Base-by-base conservation (phyloP, 352 stramenopile genomes). In the Globisporangium echinulatum region DNA sequence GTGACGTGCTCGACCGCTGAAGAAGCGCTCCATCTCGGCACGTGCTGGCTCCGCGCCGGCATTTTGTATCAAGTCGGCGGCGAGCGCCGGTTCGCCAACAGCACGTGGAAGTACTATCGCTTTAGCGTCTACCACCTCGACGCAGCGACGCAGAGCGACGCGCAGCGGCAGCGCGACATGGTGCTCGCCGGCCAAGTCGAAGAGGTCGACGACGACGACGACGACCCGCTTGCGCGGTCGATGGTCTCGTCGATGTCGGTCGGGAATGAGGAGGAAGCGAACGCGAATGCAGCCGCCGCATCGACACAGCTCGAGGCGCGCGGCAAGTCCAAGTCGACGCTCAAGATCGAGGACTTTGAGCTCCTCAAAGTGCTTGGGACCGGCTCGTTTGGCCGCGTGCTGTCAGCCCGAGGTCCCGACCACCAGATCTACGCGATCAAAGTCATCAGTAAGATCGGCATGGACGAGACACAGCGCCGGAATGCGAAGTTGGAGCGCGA, bases 401-500 rank as follows among this genome's bases (percentile, higher is more conserved):
- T 94, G 58, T 94, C 85, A 36, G 85, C 85, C 5, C 79, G 83
- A 9, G 77, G 75, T 2, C 64, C 63, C 7, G 79, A 92, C 54
- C 75, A 78, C 57, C 77, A 83, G 11, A 72, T 94, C 49, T 94
- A 88, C 52, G 85, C 85, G 25, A 94, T 94, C 70, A 94, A 94
- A 69, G 92, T 94, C 67, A 90, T 94, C 46, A 88, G 74, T 33
- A 94, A 94, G 64, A 93, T 94, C 66, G 85, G 85, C 38, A 92
- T 94, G 80, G 83, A 94, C 62, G 82, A 93, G 10, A 89, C 73
- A 40, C 74, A 78, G 67, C 85, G 83, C 40, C 78, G 79, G 3
- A 93, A 92, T 53, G 82, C 83, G 13, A 94, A 94, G 70, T 75
- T 92, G 43, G 97, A 99, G 77, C 88, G 96, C 43, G 92, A 97